Conservation (phyloP, 495 filamentous ascomycete genomes). For the Penicillium riverlandense region DNA sequence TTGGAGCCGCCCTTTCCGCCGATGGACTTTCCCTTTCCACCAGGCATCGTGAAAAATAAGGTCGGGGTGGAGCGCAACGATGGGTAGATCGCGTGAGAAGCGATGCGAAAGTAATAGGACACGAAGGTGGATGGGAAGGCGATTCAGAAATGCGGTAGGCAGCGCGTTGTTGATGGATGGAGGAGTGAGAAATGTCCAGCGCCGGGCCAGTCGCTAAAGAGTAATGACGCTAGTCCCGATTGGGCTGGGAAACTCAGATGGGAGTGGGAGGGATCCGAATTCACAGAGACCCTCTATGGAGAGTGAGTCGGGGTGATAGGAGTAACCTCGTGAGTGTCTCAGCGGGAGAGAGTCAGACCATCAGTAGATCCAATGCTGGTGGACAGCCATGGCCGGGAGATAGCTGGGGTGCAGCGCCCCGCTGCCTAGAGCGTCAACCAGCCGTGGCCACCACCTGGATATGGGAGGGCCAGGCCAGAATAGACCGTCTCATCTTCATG, state of each 20-base stretch:
- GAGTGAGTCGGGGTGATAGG: no score
- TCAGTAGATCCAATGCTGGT: no score
- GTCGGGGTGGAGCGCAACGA: constrained; percentile 16
- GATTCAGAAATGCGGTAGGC: constrained; percentile 24
- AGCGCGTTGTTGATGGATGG: constrained; percentile 46
- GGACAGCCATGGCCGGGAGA: no score
- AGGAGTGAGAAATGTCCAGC: constrained; percentile 41
- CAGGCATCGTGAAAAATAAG: constrained; percentile 53
- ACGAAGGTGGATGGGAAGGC: constrained; percentile 28
- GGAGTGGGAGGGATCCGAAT: background rate
- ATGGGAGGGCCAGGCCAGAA: no score
- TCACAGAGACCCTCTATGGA: background rate
- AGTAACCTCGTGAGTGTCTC: no score
- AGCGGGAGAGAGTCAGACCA: no score
- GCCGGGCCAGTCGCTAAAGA: constrained; percentile 38
- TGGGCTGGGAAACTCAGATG: constrained; percentile 12
- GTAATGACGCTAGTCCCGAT: constrained; percentile 34
- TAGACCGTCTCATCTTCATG: no score
- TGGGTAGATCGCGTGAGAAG: constrained; percentile 16
- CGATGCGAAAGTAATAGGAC: constrained; percentile 11
- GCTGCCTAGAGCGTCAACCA: no score
- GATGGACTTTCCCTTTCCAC: constrained; percentile 90
- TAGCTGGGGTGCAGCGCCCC: no score
- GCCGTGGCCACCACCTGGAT: no score
- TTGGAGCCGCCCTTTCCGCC: constrained; percentile 87